Evolutionary conservation across 1,284 basidiomycete genomes (phyloP), one percentile per base, ranked within the genome.

Genomic region (Stygiomarasmius scandens): DNA sequence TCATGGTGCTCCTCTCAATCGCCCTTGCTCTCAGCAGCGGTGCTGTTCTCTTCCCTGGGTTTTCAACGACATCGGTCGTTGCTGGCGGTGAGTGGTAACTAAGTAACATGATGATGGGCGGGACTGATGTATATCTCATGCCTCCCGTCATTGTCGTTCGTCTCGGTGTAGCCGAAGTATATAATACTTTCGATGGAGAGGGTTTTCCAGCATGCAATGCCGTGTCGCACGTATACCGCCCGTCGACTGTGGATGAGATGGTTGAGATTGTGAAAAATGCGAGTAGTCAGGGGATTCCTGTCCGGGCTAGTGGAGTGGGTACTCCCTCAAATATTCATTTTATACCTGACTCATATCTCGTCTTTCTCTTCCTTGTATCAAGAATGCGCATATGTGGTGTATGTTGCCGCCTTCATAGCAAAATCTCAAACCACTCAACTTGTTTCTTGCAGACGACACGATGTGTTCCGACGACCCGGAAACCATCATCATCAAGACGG

Each of bases 311-410:
- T 54, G 72, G 72, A 0, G 71, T 72, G 55, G 34, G 71, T 67
- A 19, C 14, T 25, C 22, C n/a, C n/a, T n/a, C n/a, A n/a, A n/a
- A n/a, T n/a, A n/a, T n/a, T n/a, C n/a, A n/a, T n/a, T n/a, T n/a
- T n/a, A 12, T 27, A 19, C 23, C 59, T 27, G 27, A 22, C 29
- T 43, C 41, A 11, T 19, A 10, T 44, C 25, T 52, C 50, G 38
- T 24, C 49, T 44, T 24, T 19, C 22, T 27, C 10, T 46, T 57
- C 16, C 58, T 43, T 22, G 10, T 29, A 14, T 19, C 12, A 41
- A 74, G 71, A 73, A 74, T 47, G 71, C 67, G n/a, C 72, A 74
- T 56, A 74, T 74, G 72, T 73, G 71, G 71, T 72, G 71, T 72
- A 55, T 56, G 69, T 54, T n/a, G 6, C 43, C 24, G 6, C 23